Conservation (phyloP, 2,329 filamentous ascomycete genomes). For the Periconia sp. region DNA sequence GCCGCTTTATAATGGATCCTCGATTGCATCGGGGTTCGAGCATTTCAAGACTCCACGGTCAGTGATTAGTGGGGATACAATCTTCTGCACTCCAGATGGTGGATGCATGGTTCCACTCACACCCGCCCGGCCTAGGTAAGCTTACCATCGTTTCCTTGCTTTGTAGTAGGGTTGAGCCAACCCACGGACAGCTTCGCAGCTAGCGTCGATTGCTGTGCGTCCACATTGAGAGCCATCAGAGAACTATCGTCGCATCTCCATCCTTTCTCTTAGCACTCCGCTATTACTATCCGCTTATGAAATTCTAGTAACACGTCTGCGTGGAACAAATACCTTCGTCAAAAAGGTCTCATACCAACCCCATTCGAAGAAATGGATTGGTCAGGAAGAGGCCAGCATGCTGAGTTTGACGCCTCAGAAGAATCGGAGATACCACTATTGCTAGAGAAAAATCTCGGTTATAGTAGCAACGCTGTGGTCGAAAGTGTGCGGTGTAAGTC, state of each 20-base stretch:
- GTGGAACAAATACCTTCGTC: slow-evolving; percentile 11
- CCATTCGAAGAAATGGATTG: slow-evolving; percentile 19
- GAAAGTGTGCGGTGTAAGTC: slow-evolving; percentile 25
- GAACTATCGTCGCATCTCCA: too few species aligned
- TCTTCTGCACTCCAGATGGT: slow-evolving; percentile 10
- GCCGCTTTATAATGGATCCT: neutral
- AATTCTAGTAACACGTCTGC: slow-evolving; percentile 1
- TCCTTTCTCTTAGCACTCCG: neutral
- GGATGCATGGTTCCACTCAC: neutral
- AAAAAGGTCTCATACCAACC: slow-evolving; percentile 15
- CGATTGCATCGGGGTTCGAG: slow-evolving; percentile 5
- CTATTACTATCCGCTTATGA: neutral
- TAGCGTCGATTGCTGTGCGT: too few species aligned
- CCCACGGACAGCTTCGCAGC: too few species aligned
- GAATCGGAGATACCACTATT: slow-evolving; percentile 14
- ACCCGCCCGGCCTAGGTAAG: neutral
- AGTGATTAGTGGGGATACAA: slow-evolving; percentile 8
- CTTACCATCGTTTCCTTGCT: too few species aligned
- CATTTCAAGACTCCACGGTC: slow-evolving; percentile 13
- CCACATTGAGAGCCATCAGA: too few species aligned
- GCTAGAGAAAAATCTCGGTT: slow-evolving; percentile 10
- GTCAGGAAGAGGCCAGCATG: slow-evolving; percentile 23
- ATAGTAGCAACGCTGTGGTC: slow-evolving; percentile 19
- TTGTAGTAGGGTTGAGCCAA: too few species aligned
- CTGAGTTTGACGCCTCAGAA: slow-evolving; percentile 15